Evolutionary conservation across 2,329 filamentous ascomycete genomes (phyloP).

Genomic region (Lasiodiplodia sp.): DNA sequence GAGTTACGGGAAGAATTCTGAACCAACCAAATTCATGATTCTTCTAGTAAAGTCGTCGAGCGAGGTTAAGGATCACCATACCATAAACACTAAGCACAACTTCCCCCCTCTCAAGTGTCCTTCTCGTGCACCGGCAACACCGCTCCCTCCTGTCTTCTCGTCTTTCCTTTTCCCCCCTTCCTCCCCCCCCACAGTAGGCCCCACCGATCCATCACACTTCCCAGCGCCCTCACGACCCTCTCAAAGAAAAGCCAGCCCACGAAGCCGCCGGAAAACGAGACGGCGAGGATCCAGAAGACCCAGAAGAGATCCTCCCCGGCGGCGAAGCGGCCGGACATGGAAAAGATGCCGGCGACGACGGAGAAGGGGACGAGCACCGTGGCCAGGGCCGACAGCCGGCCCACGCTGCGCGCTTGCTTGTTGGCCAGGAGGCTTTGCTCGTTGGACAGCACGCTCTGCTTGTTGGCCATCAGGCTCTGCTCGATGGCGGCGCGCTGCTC

Average conservation of each 20-base stretch:
- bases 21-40: no score
- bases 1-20: not conserved
- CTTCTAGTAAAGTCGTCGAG: not conserved
- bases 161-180: not conserved
- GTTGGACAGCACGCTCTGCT: not conserved
- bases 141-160: not conserved
- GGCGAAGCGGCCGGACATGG: slow-evolving; percentile 3
- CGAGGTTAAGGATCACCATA: not conserved
- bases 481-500: no score
- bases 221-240: not conserved
- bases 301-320: not conserved
- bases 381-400: not conserved
- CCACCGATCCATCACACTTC: not conserved
- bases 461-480: no score
- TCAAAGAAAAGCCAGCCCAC: not conserved
- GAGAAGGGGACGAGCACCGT: slow-evolving; percentile 7
- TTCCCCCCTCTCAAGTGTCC: not conserved
- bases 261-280: not conserved
- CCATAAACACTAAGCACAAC: no score
- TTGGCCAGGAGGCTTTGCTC: no score
- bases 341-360: not conserved
- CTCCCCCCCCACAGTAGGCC: no score
- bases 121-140: slow-evolving; percentile 9
- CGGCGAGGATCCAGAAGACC: not conserved
- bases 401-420: not conserved